Evolutionary conservation across 164 flowering plant species (phyloP).

Genomic region (Vitis labrusca): DNA sequence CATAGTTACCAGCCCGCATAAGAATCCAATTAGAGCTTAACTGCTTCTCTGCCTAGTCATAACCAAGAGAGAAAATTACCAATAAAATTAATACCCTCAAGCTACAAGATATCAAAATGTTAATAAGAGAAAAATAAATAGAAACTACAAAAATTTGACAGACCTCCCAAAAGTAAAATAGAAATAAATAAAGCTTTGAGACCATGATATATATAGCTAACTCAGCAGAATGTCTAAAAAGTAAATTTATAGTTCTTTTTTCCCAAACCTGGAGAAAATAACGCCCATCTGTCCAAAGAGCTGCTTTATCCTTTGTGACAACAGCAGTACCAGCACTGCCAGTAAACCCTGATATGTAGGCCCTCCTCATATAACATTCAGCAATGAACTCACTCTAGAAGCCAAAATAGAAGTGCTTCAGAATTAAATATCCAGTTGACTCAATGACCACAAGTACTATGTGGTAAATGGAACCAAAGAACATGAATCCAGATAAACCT

Average conservation of each 20-base stretch:
- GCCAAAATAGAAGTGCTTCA: neutral
- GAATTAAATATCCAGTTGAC: neutral
- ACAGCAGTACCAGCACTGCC: conserved; percentile 99
- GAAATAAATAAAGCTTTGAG: neutral
- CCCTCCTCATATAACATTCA: conserved; percentile 87
- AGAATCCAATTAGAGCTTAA: conserved; percentile 79
- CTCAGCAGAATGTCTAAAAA: neutral
- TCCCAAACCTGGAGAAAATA: conserved; percentile 88
- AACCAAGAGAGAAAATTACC: neutral
- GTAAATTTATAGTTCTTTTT: neutral
- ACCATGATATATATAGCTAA: neutral
- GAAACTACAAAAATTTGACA: neutral
- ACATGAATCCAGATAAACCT: too few species aligned
- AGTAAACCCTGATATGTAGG: conserved; percentile 89
- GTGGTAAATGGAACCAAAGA: neutral
- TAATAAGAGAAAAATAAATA: neutral
- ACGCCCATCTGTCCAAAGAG: conserved; percentile 98
- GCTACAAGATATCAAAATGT: neutral
- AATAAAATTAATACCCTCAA: neutral
- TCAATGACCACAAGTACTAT: neutral
- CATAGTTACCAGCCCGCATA: conserved; percentile 88
- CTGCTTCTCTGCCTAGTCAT: conserved; percentile 86
- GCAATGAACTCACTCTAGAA: conserved; percentile 96
- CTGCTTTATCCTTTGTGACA: conserved; percentile 92
- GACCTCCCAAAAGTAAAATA: too few species aligned